phyloP scores from a whole-genome alignment of 2,329 filamentous ascomycete species.

The Aspergillus japonicus region DNA sequence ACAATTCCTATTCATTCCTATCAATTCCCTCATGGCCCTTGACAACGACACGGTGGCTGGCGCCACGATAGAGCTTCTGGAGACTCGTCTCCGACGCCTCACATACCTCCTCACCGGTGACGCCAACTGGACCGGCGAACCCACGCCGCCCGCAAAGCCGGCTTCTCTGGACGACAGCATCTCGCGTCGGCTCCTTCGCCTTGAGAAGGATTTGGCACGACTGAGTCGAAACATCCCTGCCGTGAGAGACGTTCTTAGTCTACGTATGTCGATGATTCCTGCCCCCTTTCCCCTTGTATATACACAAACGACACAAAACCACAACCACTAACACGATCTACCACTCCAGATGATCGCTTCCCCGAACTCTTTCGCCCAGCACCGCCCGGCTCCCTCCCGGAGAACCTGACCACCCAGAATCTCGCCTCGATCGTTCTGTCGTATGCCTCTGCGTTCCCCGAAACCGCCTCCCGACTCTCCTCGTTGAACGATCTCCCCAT shows the following conservation, averaged over 20 bases:
- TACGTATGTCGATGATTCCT: conserved; percentile 34
- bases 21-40: conserved; percentile 26
- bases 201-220: conserved; percentile 41
- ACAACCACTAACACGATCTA: conserved; percentile 8
- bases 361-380: conserved; percentile 43
- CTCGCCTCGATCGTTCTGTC: conserved; percentile 45
- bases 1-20: background rate
- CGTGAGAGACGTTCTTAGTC: conserved; percentile 42
- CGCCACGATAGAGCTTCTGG: conserved; percentile 45
- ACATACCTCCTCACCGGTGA: conserved; percentile 47
- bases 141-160: conserved; percentile 35
- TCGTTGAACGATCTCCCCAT: conserved; percentile 49
- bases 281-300: background rate
- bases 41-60: conserved; percentile 38
- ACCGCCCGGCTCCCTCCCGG: conserved; percentile 32
- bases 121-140: conserved; percentile 41
- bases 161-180: conserved; percentile 39
- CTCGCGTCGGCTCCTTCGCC: conserved; percentile 36
- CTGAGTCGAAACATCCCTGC: conserved; percentile 39
- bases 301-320: background rate
- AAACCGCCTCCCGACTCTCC: conserved; percentile 49
- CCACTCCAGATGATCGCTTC: conserved; percentile 37
- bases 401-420: conserved; percentile 37
- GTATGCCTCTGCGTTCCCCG: conserved; percentile 47
- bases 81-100: conserved; percentile 44